phyloP scores from a whole-genome alignment of 108 stramenopile genomes.

The Cyclotella baltica region DNA sequence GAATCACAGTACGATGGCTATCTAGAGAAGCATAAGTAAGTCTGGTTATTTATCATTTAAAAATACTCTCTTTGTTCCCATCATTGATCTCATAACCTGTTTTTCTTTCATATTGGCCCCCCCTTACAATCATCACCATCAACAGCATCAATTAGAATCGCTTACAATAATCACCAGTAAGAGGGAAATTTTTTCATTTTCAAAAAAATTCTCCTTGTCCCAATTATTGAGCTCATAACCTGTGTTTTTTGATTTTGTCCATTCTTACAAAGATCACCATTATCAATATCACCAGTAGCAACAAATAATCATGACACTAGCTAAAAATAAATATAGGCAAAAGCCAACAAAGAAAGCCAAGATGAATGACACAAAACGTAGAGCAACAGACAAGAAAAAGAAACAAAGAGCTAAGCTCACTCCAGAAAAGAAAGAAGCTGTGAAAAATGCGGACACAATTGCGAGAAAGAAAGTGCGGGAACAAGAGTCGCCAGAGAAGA shows the following conservation, averaged over 20 bases:
- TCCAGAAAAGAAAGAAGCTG: neutral
- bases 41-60: too few relatives aligned
- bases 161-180: too few relatives aligned
- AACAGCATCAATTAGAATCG: too few relatives aligned
- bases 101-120: too few relatives aligned
- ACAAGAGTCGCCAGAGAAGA: too few relatives aligned
- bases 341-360: neutral
- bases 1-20: too few relatives aligned
- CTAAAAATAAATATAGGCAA: slow-evolving; percentile 1
- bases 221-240: neutral
- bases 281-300: slow-evolving; percentile 1
- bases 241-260: slow-evolving; percentile 1
- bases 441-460: slow-evolving; percentile 1
- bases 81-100: too few relatives aligned
- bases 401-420: neutral
- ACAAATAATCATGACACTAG: slow-evolving; percentile 1
- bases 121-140: too few relatives aligned
- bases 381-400: neutral
- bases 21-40: too few relatives aligned
- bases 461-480: neutral
- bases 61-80: too few relatives aligned
- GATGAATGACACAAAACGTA: neutral
- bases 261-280: slow-evolving; percentile 1
- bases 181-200: neutral
- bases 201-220: neutral